Base-by-base conservation (phyloP, 148 eudicot genomes). In the Pouteria glomerata region DNA sequence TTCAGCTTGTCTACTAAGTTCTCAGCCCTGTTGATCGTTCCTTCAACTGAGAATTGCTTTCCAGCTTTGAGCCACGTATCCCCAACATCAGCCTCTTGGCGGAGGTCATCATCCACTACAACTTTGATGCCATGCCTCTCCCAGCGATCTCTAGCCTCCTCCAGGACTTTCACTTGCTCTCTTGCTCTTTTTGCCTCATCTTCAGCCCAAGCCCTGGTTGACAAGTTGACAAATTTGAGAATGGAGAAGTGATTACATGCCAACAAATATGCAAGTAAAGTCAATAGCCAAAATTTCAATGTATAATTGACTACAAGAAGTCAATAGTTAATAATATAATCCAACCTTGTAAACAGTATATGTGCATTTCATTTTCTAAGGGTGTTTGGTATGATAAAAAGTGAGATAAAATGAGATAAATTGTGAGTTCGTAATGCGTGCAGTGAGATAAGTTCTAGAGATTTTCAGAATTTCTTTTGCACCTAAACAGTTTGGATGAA, bases 161-260 rank as follows among this genome's bases (percentile, higher is more conserved):
- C 99, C 44, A 95, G 85, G 35, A 83, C 85, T 82, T 92, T 95
- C 35, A 88, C 96, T 77, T 89, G 89, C 71, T 95, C 97, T 76
- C 91, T 93, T 74, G 93, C 97, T 85, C 92, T 85, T 80, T 84
- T 92, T 18, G 99, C 97, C 82, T 95, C 99, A 16, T 95, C 96
- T 77, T 95, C 99, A 6, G 99, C 99, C 99, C 99, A 95, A 53
- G 90, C 65, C 81, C 98, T 95, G 79, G 65, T 78, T 60, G 21
- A 53, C 33, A 74, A 63, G 61, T 78, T 60, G 21, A 53, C 33
- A 74, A 63, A 57, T 69, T 73, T 34, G 23, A 44, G 35, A 44
- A 37, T 47, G 16, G 26, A 41, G 42, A 34, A n/a, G 14, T 50
- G 18, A 26, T 58, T 60, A 75, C 53, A 69, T n/a, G 19, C 14